Evolutionary conservation across 164 flowering plant species (phyloP).

Genomic region (Paratinospora sagittata): DNA sequence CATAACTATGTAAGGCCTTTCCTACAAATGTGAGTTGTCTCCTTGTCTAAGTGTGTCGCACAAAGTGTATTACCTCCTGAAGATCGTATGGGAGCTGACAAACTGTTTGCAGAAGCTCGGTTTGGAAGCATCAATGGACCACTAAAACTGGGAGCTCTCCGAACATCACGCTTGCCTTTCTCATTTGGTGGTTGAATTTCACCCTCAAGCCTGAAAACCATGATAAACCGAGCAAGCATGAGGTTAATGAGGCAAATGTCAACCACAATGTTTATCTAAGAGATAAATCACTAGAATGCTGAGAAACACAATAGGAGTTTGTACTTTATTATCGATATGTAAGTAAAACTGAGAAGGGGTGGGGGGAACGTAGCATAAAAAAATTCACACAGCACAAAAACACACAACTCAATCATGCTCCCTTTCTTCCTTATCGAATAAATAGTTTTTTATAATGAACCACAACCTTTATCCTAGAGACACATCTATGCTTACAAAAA

Average conservation of each 20-base stretch:
- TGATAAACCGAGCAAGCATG: too few relatives aligned
- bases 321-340: neutral
- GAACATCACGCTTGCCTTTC: conserved; percentile 37
- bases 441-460: too few relatives aligned
- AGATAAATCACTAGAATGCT: neutral
- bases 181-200: conserved; percentile 46
- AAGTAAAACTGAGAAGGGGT: conserved; percentile 1
- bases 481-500: too few relatives aligned
- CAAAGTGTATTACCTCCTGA: conserved; percentile 59
- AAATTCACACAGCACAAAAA: neutral
- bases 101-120: conserved; percentile 95
- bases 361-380: neutral
- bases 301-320: neutral
- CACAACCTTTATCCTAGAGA: too few relatives aligned
- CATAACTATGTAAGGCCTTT: conserved; percentile 1
- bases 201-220: conserved; percentile 56
- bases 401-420: neutral
- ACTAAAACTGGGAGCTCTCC: conserved; percentile 75
- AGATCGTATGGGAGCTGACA: conserved; percentile 94
- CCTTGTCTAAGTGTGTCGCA: neutral
- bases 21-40: neutral
- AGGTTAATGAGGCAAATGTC: too few relatives aligned
- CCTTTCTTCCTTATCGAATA: neutral
- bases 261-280: too few relatives aligned
- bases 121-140: conserved; percentile 95